Conservation (phyloP, 441 rosid species). For the Bruguiera hainesii region DNA sequence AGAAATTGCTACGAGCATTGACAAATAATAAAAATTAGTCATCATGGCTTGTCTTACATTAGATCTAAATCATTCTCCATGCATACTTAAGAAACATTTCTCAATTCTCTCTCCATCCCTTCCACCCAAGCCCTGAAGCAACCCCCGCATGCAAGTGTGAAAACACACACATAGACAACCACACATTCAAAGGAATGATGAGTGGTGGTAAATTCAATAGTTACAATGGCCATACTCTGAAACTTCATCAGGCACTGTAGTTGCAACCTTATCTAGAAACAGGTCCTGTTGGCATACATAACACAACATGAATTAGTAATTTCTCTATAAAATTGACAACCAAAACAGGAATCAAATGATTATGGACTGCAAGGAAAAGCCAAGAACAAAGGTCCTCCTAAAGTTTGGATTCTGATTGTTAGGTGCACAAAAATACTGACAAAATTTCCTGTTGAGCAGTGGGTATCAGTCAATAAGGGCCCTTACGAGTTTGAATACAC, state of each 20-base stretch:
- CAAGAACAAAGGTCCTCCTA: not conserved
- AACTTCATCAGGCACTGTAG: constrained; percentile 38
- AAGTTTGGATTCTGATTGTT: not conserved
- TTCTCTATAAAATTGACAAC: not conserved
- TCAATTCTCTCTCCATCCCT: too few relatives aligned
- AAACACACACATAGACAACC: not conserved
- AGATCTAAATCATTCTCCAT: too few relatives aligned
- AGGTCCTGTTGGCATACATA: constrained; percentile 46
- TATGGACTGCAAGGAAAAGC: not conserved
- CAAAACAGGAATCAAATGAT: constrained; percentile 2
- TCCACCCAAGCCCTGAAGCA: too few relatives aligned
- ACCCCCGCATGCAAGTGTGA: too few relatives aligned
- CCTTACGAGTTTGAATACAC: not conserved
- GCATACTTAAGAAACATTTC: too few relatives aligned
- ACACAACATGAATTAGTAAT: not conserved
- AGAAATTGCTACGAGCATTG: too few relatives aligned
- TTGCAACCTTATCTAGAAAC: constrained; percentile 54
- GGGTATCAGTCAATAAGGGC: not conserved
- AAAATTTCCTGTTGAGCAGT: not conserved
- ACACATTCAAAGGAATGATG: not conserved
- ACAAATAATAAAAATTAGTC: too few relatives aligned
- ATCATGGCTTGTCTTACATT: too few relatives aligned
- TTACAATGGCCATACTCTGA: constrained; percentile 44
- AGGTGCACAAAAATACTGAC: not conserved
- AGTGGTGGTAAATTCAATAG: not conserved